Evolutionary conservation across 768 basidiomycete species (phyloP).

Genomic region (Hypsizygus marmoreus): DNA sequence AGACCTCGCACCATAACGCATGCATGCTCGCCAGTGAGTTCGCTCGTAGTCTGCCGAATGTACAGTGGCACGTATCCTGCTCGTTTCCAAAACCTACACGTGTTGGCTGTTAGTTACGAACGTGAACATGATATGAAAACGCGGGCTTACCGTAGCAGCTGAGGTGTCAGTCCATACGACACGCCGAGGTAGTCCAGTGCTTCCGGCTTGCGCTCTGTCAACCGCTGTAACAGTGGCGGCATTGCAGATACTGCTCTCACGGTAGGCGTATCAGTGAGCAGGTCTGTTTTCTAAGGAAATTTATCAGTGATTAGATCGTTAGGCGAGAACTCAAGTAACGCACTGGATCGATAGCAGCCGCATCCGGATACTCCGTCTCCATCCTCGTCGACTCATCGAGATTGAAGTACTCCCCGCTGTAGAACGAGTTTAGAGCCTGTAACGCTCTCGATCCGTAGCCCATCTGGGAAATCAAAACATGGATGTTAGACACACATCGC

Average conservation of each 20-base stretch:
- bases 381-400: conserved; percentile 65
- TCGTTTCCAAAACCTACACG: conserved; percentile 88
- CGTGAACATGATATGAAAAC: no score
- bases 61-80: conserved; percentile 91
- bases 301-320: no score
- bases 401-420: conserved; percentile 89
- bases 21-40: conserved; percentile 94
- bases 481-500: no score
- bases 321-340: no score
- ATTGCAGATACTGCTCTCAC: conserved; percentile 75
- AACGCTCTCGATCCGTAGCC: conserved; percentile 93
- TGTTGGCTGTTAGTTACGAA: no score
- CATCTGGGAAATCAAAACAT: conserved; percentile 72
- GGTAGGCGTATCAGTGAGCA: conserved; percentile 78
- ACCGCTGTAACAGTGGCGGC: conserved; percentile 90
- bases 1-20: conserved; percentile 93
- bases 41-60: conserved; percentile 89
- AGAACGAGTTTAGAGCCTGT: conserved; percentile 85
- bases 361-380: conserved; percentile 64
- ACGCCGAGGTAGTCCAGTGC: conserved; percentile 93
- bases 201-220: conserved; percentile 90
- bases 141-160: conserved; percentile 74
- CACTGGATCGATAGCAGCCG: conserved; percentile 47
- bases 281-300: conserved; percentile 36
- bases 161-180: conserved; percentile 90